Evolutionary conservation across 176 grass and related monocot species (phyloP), one percentile per base, ranked within the genome.

Genomic region (Phoenix roebelenii): DNA sequence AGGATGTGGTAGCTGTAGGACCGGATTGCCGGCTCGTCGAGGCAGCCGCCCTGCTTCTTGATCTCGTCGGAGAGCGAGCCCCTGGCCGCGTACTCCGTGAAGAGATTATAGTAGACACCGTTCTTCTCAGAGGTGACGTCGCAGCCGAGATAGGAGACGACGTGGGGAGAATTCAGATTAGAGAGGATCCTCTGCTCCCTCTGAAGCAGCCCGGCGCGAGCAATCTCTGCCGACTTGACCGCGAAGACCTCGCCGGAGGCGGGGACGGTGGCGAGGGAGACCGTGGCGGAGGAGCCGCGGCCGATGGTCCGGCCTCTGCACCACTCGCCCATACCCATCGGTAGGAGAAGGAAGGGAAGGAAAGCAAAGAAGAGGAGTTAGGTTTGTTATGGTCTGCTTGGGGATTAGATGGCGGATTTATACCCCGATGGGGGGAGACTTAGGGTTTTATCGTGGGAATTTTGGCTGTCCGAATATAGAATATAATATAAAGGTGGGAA

Each of bases 91-190:
- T 65, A 65, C 49, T 65, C 62, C 48, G 52, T 25, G 49, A 51
- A 52, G 15, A 65, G 62, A 25, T 68, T 68, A 52, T 56, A 68
- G 65, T 5, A 52, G 16, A 25, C 49, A 3, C 23, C 16, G 1
- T 12, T 15, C 5, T 3, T 10, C 4, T 35, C 65, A 18, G 18
- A 4, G 65, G 51, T 25, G 52, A 68, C 17, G n/a, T 55, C 65
- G 52, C 23, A 68, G n/a, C 65, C 65, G 28, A 68, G 65, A 28
- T 52, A 68, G 12, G 65, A 32, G 12, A 68, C 65, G 65, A 68
- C 15, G 65, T 68, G 54, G 26, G 65, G 65, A 18, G 54, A 52
- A 25, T 52, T 18, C 23, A 68, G 52, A 9, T 25, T 5, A 1
- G 65, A 68, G 17, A 68, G 65, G 52, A 68, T 22, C 3, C 3